Evolutionary conservation across 148 eudicot genomes (phyloP), one percentile per base, ranked within the genome.

Genomic region (Rhododendron kiyosumense): DNA sequence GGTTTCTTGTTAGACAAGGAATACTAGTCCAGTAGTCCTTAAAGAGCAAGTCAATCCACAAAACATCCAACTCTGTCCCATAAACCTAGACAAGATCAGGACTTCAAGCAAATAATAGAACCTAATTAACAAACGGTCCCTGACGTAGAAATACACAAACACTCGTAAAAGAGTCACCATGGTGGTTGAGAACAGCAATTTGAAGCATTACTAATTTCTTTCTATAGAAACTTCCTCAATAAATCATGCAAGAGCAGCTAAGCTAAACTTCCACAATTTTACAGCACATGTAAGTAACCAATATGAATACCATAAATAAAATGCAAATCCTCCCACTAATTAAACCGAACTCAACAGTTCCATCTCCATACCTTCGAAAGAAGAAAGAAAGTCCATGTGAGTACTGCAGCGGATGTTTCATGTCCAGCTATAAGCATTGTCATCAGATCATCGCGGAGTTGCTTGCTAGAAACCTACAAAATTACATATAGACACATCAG

Each of bases 321-420:
- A 20, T 9, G 26, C 69, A 81, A 18, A 41, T 3, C 41, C 41
- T 46, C 57, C 57, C 49, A 24, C 57, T 7, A 57, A 34, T 12
- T 81, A 81, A 81, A 34, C 69, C 48, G 0, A 51, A 28, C 46
- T 51, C 43, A 32, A 32, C 14, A 57, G 28, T 45, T 17, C 83
- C 45, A 17, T 34, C 28, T 32, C 22, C 57, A 20, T 88, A 95
- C 99, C 96, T 90, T 91, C 80, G 98, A 91, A 81, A 97, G 94
- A 88, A 97, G 99, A 91, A 93, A 95, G 88, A 97, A 97, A 17
- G 99, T 97, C 99, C 99, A 97, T 76, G 99, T 97, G 85, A 97
- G 89, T 71, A 97, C 95, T 77, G 99, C 99, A 46, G 99, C 99
- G 14, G 99, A 95, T 75, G 99, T 97, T 93, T 97, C 99, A 91